phyloP scores from a whole-genome alignment of 1,284 basidiomycete species.

The Clitocybe nebularis region DNA sequence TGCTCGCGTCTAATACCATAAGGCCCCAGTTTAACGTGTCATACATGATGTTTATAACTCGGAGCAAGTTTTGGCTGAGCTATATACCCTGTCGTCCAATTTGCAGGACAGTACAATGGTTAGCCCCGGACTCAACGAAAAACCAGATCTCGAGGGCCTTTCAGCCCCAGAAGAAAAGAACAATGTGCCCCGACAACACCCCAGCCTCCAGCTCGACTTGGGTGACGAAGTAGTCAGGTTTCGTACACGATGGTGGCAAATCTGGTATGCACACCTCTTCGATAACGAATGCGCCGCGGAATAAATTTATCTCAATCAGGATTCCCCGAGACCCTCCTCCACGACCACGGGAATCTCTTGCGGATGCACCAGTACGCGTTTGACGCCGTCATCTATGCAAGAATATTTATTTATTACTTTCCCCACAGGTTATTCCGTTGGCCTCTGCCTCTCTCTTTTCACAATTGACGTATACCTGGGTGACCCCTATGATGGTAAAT shows the following conservation, averaged over 20 bases:
- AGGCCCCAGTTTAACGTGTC: no score
- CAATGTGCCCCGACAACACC: slow-evolving; percentile 11
- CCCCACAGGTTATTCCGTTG: slow-evolving; percentile 49
- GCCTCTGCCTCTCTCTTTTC: slow-evolving; percentile 53
- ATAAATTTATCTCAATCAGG: slow-evolving; percentile 30
- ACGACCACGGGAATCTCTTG: slow-evolving; percentile 52
- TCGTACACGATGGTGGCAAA: slow-evolving; percentile 48
- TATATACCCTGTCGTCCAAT: no score
- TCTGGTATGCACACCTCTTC: slow-evolving; percentile 33
- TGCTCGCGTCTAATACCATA: no score
- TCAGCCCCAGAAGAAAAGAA: slow-evolving; percentile 1
- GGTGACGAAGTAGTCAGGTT: slow-evolving; percentile 41
- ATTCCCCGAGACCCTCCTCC: slow-evolving; percentile 56
- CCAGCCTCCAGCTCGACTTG: slow-evolving; percentile 39
- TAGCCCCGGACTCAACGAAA: no score
- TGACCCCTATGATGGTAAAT: slow-evolving; percentile 63
- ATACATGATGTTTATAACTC: no score
- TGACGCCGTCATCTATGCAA: background rate
- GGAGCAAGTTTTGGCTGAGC: no score
- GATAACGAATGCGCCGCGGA: slow-evolving; percentile 6
- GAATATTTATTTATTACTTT: slow-evolving; percentile 1
- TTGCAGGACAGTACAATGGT: no score
- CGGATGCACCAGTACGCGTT: slow-evolving; percentile 45
- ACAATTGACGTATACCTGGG: slow-evolving; percentile 60
- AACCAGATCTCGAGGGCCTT: no score